Base-by-base conservation (phyloP, 164 flowering plant genomes). In the Vitis cinerea region DNA sequence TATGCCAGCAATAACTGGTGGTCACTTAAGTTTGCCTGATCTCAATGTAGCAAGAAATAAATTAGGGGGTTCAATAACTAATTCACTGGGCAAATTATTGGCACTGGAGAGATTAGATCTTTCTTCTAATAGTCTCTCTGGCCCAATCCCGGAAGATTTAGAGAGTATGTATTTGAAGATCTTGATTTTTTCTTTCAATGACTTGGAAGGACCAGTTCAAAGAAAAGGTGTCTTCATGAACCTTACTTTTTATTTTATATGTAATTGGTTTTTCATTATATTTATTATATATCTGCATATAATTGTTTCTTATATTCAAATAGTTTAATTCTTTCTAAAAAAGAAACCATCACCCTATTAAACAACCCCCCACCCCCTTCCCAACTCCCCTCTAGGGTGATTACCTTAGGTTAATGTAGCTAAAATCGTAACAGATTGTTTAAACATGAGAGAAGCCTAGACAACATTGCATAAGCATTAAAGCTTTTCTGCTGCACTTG, bases 121-220 rank as follows among this genome's bases (percentile, higher is more conserved):
- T 10, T 58, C 61, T 9, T 15, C 15, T 10, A 66, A 66, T 49
- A 55, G 31, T 17, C 17, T 66, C 30, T 13, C 61, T 44, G 61
- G 69, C 16, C 2, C 50, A 66, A 66, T 66, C 30, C 69, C 61
- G 10, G 51, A n/a, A 54, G 61, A 47, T 11, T 16, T 66, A 37
- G 69, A 9, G 17, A 66, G 56, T 16, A 61, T 66, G 52, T 0
- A 1, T 66, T 23, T 66, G 13, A 1, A n/a, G 61, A 55, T 1
- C 8, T n/a, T 66, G 10, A 66, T 54, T 37, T 37, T 66, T 13
- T 66, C 69, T 66, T 66, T 66, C 52, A 67, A 57, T 59, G 9
- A 48, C 14, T 49, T 67, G 37, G 71, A 67, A 59, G 63, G 71
- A 8, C 31, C 57, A 23, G 63, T 67, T 56, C 70, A 64, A 10